A percentile compares a stretch with the other conserved stretches of the same genome.
phyloP scores from a whole-genome alignment of 768 basidiomycete genomes.

The Symmetrospora coprosmae region DNA sequence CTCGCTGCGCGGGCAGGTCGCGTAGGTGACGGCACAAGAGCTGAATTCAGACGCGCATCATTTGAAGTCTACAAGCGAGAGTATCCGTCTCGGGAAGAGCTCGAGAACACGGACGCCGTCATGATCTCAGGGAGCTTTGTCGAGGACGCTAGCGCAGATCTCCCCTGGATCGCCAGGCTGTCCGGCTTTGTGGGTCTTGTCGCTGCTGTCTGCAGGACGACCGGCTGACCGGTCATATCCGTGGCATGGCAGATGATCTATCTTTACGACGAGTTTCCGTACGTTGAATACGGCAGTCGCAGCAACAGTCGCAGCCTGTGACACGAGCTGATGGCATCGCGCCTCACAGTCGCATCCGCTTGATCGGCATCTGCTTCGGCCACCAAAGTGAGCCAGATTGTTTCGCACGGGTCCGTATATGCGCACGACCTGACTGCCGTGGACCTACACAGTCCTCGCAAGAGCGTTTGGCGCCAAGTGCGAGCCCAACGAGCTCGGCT shows the following conservation, averaged over 20 bases:
- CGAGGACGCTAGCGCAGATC: constrained; percentile 12
- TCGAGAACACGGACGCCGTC: constrained; percentile 10
- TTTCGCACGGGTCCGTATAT: neutral
- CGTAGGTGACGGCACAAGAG: neutral
- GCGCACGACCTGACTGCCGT: neutral
- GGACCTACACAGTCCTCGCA: neutral
- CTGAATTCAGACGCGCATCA: neutral
- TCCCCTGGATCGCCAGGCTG: constrained; percentile 18
- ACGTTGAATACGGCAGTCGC: neutral
- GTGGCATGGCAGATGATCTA: constrained; percentile 13
- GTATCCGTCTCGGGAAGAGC: constrained; percentile 9
- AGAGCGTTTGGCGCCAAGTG: constrained; percentile 17
- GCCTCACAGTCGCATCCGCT: constrained; percentile 1
- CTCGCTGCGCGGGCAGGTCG: neutral
- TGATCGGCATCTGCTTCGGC: constrained; percentile 22
- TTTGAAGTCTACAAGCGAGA: constrained; percentile 10
- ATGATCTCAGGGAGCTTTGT: constrained; percentile 18
- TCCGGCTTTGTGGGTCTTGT: constrained; percentile 6
- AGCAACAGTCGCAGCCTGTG: too few relatives aligned
- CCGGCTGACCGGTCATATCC: neutral
- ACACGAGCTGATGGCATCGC: neutral
- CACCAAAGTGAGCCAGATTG: constrained; percentile 17
- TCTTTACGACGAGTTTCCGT: constrained; percentile 20
- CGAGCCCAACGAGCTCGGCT: neutral
- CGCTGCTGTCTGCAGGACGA: neutral